A percentile compares a stretch with the other conserved stretches of the same genome.
Evolutionary conservation across 2,329 filamentous ascomycete species (phyloP).

Genomic region (Nakataea oryzae): DNA sequence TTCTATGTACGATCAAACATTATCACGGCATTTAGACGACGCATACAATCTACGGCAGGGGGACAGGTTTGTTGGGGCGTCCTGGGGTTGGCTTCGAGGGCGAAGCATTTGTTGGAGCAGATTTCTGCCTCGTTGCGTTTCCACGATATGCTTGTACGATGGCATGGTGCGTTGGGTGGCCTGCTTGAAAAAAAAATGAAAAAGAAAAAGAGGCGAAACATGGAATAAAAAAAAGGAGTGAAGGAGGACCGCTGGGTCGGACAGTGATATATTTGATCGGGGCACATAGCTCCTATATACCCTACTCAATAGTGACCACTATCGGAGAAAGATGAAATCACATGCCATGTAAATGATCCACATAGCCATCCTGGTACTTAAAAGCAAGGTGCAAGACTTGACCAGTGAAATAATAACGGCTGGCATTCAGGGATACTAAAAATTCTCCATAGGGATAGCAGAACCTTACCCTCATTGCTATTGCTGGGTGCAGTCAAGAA

Average conservation of each 20-base stretch:
- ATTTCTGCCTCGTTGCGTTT: background rate
- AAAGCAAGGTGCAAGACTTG: no score
- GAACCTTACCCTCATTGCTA: background rate
- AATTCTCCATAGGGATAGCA: background rate
- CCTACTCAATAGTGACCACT: background rate
- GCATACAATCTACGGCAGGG: background rate
- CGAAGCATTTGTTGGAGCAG: background rate
- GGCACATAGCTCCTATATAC: background rate
- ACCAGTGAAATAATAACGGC: no score
- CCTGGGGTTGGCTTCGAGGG: background rate
- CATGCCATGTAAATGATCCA: no score
- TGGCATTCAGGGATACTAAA: background rate
- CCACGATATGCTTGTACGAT: background rate
- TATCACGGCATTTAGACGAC: background rate
- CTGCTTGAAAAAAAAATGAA: background rate
- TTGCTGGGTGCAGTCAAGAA: background rate
- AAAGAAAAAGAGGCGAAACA: no score
- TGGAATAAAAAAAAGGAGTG: no score
- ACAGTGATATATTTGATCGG: background rate
- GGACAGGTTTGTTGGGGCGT: background rate
- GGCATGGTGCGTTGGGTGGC: background rate
- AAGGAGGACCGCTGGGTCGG: no score
- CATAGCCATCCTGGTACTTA: no score
- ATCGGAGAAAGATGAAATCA: background rate
- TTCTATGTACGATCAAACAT: background rate